Evolutionary conservation across 345 rosid genomes (phyloP).

Genomic region (Salix purpurea): DNA sequence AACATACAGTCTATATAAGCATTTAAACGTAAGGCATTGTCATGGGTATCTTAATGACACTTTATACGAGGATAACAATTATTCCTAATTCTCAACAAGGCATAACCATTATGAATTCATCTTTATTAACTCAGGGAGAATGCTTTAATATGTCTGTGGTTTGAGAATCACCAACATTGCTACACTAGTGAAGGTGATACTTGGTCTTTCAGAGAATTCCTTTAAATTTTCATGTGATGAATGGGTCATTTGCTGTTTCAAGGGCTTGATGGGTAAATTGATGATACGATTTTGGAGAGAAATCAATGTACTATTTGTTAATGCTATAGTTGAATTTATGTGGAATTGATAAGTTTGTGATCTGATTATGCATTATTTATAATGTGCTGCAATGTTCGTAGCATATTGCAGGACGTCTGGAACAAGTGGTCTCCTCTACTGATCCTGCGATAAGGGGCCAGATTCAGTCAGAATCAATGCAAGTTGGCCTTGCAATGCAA

Average conservation of each 20-base stretch:
- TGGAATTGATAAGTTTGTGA: not conserved
- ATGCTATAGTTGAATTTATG: conserved; percentile 2
- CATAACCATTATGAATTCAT: not conserved
- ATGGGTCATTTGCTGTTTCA: not conserved
- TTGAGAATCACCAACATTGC: not conserved
- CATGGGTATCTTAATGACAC: not conserved
- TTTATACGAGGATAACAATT: not conserved
- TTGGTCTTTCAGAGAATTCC: not conserved
- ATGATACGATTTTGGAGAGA: not conserved
- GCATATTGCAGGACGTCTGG: conserved; percentile 83
- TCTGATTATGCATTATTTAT: conserved; percentile 44
- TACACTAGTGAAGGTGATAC: not conserved
- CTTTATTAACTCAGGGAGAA: not conserved
- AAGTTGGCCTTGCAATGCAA: conserved; percentile 73
- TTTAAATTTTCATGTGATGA: not conserved
- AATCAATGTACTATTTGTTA: not conserved
- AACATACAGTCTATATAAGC: not conserved
- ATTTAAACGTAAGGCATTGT: not conserved
- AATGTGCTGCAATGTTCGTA: conserved; percentile 56
- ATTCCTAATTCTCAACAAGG: not conserved
- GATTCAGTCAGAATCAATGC: conserved; percentile 71
- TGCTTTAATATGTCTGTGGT: not conserved
- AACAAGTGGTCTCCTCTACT: conserved; percentile 62
- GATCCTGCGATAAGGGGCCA: conserved; percentile 59
- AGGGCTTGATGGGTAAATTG: not conserved